A percentile compares a stretch with the other conserved stretches of the same genome.
phyloP scores from a whole-genome alignment of 129 eudicot genomes.

The Chrysanthemum lavandulifolium region DNA sequence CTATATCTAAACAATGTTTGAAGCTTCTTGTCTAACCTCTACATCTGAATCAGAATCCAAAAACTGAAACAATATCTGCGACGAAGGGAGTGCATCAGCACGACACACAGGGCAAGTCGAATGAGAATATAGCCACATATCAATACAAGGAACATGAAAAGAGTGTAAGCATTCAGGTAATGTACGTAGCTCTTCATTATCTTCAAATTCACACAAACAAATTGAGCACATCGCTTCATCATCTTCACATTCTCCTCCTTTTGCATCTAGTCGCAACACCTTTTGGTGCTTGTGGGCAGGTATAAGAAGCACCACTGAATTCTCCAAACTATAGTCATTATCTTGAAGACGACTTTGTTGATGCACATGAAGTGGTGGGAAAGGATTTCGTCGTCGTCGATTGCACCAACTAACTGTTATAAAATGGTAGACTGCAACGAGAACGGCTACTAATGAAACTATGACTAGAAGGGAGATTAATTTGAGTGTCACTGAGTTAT shows the following conservation, averaged over 20 bases:
- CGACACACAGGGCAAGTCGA: slow-evolving; percentile 57
- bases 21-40: slow-evolving; percentile 29
- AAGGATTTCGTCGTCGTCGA: slow-evolving; percentile 19
- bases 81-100: slow-evolving; percentile 31
- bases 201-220: slow-evolving; percentile 59
- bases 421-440: slow-evolving; percentile 52
- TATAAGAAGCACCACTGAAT: slow-evolving; percentile 47
- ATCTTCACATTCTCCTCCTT: slow-evolving; percentile 18
- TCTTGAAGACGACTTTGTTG: slow-evolving; percentile 17
- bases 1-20: background rate
- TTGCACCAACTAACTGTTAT: slow-evolving; percentile 32
- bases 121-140: slow-evolving; percentile 58
- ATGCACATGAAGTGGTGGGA: slow-evolving; percentile 20
- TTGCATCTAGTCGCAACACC: slow-evolving; percentile 14
- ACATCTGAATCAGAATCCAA: slow-evolving; percentile 31
- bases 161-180: slow-evolving; percentile 56
- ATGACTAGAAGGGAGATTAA: slow-evolving; percentile 43
- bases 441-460: slow-evolving; percentile 35
- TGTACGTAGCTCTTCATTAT: slow-evolving; percentile 49
- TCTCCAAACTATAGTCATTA: slow-evolving; percentile 38
- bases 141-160: slow-evolving; percentile 54
- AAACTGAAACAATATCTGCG: slow-evolving; percentile 26
- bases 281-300: slow-evolving; percentile 51
- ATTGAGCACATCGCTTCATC: slow-evolving; percentile 45
- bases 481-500: slow-evolving; percentile 35